These are phyloP conservation scores for Escovopsis sp. DNA, from an alignment of 2,329 filamentous ascomycete species.

Conservation along the genomic window DNA sequence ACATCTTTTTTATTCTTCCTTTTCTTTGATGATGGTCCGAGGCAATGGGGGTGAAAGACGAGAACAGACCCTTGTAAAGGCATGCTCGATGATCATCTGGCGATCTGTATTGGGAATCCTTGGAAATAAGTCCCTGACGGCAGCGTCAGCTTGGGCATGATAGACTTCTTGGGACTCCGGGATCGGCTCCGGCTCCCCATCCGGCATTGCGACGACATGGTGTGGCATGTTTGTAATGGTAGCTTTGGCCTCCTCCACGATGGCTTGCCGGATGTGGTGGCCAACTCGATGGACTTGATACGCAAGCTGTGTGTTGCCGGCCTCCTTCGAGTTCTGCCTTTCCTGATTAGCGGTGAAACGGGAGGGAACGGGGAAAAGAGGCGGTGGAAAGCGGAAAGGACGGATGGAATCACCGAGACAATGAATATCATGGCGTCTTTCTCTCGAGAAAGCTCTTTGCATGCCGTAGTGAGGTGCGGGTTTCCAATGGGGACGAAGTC, in stretches of 20 bases:
- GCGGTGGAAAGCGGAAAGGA: background rate
- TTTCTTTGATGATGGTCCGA: too few species aligned
- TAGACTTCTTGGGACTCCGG: slow-evolving; percentile 44
- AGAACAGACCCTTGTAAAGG: slow-evolving; percentile 43
- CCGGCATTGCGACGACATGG: slow-evolving; percentile 7
- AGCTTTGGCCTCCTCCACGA: slow-evolving; percentile 39
- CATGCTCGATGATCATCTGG: slow-evolving; percentile 44
- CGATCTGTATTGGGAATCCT: slow-evolving; percentile 50
- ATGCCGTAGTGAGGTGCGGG: slow-evolving; percentile 41
- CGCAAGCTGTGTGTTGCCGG: slow-evolving; percentile 23
- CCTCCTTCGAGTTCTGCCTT: slow-evolving; percentile 15
- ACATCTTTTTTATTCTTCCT: too few species aligned
- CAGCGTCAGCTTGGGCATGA: slow-evolving; percentile 44
- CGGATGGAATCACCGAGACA: slow-evolving; percentile 49
- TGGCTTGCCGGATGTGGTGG: slow-evolving; percentile 42
- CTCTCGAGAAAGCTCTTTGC: slow-evolving; percentile 50
- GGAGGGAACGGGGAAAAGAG: background rate
- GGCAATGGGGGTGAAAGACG: background rate
- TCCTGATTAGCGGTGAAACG: background rate
- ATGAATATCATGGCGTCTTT: slow-evolving; percentile 50
- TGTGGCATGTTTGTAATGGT: slow-evolving; percentile 13
- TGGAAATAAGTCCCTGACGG: slow-evolving; percentile 47
- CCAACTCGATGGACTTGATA: slow-evolving; percentile 44
- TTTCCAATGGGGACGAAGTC: slow-evolving; percentile 48
- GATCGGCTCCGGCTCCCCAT: slow-evolving; percentile 38